Evolutionary conservation across 192 early-diverging fungal genomes (phyloP), one percentile per base, ranked within the genome.

Genomic region (Thamnidium elegans): DNA sequence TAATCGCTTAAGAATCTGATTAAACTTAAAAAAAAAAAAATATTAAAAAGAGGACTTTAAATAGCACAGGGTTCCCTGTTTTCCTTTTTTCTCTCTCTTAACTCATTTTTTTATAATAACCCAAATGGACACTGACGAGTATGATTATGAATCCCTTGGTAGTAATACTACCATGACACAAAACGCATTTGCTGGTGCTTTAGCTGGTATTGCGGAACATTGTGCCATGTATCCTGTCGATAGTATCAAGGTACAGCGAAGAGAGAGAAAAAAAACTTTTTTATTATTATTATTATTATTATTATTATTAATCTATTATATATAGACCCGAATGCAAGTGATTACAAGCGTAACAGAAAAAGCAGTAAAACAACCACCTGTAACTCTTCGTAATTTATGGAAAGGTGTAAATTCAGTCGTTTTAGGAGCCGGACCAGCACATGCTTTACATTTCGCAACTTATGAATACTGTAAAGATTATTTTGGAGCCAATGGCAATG

Each of bases 121-220:
- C 36, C 36, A 39, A 36, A 55, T 55, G 54, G 54, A 55, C 17
- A 19, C 34, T 21, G 76, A 80, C 30, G 95, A 95, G 6, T 81
- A 82, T 63, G 96, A 96, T 71, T 98, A 98, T 77, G 96, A 98
- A 78, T 79, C 90, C 32, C 81, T 98, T 34, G 92, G 92, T n/a
- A 80, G 81, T 13, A 90, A 88, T n/a, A 84, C 94, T 6, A 80
- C 87, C 0, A 79, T 95, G 59, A 77, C 85, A 50, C 86, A 90
- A 55, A 92, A 97, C 72, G 78, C 94, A 71, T 76, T 92, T 42
- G 96, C 95, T 0, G 96, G 96, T 13, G 95, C 96, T 1, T 81
- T 94, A 14, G 96, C 96, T n/a, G 96, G 96, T 58, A 97, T 99
- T 68, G 91, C 90, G 53, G 96, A 99, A 78, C 96, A 99, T 71